phyloP scores from a whole-genome alignment of 495 filamentous ascomycete species.

The Venustampulla echinocandica region DNA sequence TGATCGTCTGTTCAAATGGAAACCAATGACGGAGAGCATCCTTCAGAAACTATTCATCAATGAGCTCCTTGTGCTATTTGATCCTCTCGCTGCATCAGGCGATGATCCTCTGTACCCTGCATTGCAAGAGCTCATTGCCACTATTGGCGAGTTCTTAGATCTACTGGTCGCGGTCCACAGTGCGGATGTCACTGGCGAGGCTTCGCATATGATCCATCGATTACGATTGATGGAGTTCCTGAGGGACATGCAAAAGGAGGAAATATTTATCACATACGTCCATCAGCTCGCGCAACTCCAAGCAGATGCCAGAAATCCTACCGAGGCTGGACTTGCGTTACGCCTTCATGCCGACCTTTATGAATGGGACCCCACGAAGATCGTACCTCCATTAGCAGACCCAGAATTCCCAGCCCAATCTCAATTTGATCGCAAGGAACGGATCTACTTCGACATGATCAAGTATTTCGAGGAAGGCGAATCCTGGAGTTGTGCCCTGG shows the following conservation, averaged over 20 bases:
- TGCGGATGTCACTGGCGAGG: constrained; percentile 64
- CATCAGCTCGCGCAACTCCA: constrained; percentile 84
- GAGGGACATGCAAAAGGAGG: constrained; percentile 92
- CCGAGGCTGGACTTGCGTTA: constrained; percentile 86
- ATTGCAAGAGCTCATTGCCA: constrained; percentile 67
- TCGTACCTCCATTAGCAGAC: constrained; percentile 58
- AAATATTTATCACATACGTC: constrained; percentile 94
- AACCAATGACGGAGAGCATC: constrained; percentile 77
- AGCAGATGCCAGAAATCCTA: constrained; percentile 63
- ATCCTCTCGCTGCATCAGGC: constrained; percentile 51
- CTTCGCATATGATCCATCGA: constrained; percentile 73
- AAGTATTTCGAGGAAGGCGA: constrained; percentile 87
- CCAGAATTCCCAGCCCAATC: constrained; percentile 76
- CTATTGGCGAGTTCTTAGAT: constrained; percentile 83
- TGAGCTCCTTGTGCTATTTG: constrained; percentile 77
- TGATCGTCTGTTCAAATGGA: constrained; percentile 83
- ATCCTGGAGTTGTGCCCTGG: constrained; percentile 86
- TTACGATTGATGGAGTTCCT: constrained; percentile 93
- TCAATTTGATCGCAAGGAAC: constrained; percentile 87
- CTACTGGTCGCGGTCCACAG: constrained; percentile 89
- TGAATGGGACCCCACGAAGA: constrained; percentile 71
- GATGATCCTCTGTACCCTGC: constrained; percentile 71
- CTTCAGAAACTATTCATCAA: constrained; percentile 86
- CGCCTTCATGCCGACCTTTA: constrained; percentile 89
- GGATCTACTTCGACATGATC: constrained; percentile 88